phyloP scores from a whole-genome alignment of 331 rosid genomes.

The Dryas integrifolia region DNA sequence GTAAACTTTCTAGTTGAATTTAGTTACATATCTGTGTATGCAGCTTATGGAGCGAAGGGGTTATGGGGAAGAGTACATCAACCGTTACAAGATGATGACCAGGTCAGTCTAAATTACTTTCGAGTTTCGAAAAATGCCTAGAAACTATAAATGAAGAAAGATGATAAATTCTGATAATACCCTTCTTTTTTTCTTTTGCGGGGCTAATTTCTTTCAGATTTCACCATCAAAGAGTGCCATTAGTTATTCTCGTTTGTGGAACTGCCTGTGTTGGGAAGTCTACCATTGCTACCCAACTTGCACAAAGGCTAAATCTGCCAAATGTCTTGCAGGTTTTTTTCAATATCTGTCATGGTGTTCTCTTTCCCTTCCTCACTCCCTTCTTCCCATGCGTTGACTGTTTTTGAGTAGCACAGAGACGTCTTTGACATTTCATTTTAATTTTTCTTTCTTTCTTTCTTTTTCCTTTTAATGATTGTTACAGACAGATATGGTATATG shows the following conservation, averaged over 20 bases:
- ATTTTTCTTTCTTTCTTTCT: background rate
- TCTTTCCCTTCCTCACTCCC: background rate
- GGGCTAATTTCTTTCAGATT: slow-evolving; percentile 46
- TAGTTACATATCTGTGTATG: slow-evolving; percentile 31
- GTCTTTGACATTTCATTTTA: slow-evolving; percentile 19
- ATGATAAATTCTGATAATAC: background rate
- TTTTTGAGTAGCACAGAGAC: slow-evolving; percentile 10
- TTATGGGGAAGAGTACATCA: slow-evolving; percentile 84
- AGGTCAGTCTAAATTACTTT: slow-evolving; percentile 41
- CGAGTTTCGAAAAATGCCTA: slow-evolving; percentile 9
- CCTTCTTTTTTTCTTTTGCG: slow-evolving; percentile 7
- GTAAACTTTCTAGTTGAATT: background rate
- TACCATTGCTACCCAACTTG: slow-evolving; percentile 93
- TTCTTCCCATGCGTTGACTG: background rate
- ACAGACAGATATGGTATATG: slow-evolving; percentile 98
- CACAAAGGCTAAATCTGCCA: slow-evolving; percentile 91
- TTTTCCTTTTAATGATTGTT: slow-evolving; percentile 27
- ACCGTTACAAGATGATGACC: slow-evolving; percentile 95
- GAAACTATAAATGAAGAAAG: background rate
- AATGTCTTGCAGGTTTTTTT: slow-evolving; percentile 78
- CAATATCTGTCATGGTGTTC: slow-evolving; percentile 14
- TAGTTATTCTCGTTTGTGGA: slow-evolving; percentile 95
- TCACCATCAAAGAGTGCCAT: slow-evolving; percentile 95
- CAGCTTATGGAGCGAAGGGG: slow-evolving; percentile 97
- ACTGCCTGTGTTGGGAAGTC: slow-evolving; percentile 98